phyloP scores from a whole-genome alignment of 202 grass and related monocot species.

The Zizania palustris region DNA sequence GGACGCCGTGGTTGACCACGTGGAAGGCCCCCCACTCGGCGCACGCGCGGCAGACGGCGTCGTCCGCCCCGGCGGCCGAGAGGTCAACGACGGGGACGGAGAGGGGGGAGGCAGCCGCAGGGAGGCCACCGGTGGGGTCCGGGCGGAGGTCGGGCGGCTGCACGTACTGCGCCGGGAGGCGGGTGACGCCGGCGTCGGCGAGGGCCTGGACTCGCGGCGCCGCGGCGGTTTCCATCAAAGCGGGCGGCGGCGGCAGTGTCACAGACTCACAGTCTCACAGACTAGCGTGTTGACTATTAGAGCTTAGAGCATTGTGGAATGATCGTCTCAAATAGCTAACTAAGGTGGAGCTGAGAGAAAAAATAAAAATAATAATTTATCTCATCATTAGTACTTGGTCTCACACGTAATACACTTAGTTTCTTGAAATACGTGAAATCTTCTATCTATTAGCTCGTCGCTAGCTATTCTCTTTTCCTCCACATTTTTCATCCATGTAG shows the following conservation, averaged over 20 bases:
- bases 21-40: slow-evolving; percentile 83
- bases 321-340: no score
- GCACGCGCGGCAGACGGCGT: slow-evolving; percentile 52
- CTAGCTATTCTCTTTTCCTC: no score
- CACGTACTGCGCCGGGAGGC: slow-evolving; percentile 67
- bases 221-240: slow-evolving; percentile 42
- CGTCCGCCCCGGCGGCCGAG: slow-evolving; percentile 22
- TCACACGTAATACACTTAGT: no score
- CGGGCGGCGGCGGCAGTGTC: background rate
- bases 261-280: no score
- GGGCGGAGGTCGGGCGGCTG: slow-evolving; percentile 67
- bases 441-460: no score
- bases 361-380: no score
- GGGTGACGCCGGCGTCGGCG: slow-evolving; percentile 52
- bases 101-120: background rate
- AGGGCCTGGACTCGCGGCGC: slow-evolving; percentile 66
- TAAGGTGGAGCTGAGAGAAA: no score
- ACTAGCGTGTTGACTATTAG: no score
- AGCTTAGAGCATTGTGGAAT: no score
- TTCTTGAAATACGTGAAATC: no score
- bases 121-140: background rate
- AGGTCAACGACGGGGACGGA: slow-evolving; percentile 68
- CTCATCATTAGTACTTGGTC: no score
- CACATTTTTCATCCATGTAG: no score
- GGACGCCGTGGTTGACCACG: slow-evolving; percentile 61